phyloP scores from a whole-genome alignment of 495 filamentous ascomycete genomes.

The Apiosordaria backusii region DNA sequence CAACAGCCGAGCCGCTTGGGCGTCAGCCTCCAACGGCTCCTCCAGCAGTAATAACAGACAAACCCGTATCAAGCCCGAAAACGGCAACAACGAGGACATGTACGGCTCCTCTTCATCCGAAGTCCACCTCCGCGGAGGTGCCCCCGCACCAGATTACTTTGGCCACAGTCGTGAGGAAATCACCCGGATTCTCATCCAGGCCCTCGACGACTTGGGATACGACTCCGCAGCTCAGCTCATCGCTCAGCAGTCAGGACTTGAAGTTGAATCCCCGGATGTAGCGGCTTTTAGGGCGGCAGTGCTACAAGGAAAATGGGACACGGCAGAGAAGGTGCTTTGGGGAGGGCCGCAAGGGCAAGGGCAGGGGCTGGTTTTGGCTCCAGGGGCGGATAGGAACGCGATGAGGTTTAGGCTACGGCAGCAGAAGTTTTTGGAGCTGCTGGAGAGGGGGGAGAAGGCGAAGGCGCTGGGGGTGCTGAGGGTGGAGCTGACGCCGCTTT shows the following conservation, averaged over 20 bases:
- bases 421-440: slow-evolving; percentile 91
- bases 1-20: neutral
- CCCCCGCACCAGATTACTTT: slow-evolving; percentile 40
- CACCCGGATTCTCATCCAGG: slow-evolving; percentile 88
- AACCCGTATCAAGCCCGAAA: neutral
- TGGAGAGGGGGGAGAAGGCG: slow-evolving; percentile 70
- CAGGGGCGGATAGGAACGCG: slow-evolving; percentile 42
- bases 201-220: slow-evolving; percentile 84
- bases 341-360: slow-evolving; percentile 53
- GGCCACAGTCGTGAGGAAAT: slow-evolving; percentile 93
- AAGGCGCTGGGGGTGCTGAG: slow-evolving; percentile 77
- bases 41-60: neutral
- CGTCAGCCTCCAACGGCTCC: neutral
- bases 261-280: slow-evolving; percentile 81
- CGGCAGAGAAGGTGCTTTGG: slow-evolving; percentile 78
- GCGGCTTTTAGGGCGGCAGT: slow-evolving; percentile 80
- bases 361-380: slow-evolving; percentile 46
- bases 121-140: neutral
- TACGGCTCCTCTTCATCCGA: neutral
- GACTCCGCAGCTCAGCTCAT: slow-evolving; percentile 67
- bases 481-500: slow-evolving; percentile 81
- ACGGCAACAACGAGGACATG: neutral
- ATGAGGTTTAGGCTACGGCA: slow-evolving; percentile 74
- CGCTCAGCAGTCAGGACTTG: slow-evolving; percentile 77
- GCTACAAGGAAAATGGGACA: slow-evolving; percentile 74